Conservation (phyloP, 2,329 filamentous ascomycete genomes). For the Domatiomyces catenatus region DNA sequence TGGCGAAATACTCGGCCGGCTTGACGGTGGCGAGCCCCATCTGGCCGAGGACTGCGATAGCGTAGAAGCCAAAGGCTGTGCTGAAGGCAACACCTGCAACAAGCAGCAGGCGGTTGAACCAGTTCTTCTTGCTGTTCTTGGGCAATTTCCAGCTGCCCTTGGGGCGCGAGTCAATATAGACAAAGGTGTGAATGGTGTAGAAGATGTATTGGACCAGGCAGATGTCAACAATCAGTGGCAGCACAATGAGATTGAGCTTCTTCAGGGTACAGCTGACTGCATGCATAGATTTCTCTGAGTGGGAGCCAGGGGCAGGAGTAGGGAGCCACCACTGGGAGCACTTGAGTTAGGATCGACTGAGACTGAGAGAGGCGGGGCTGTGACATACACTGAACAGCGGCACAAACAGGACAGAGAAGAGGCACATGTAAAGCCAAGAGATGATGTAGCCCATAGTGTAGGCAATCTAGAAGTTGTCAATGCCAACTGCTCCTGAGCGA, state of each 20-base stretch:
- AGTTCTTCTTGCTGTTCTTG: conserved; percentile 15
- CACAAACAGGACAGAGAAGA: conserved; percentile 12
- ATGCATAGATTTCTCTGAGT: not conserved
- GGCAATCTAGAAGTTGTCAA: conserved; percentile 11
- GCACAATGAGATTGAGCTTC: conserved; percentile 14
- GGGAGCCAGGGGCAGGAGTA: conserved; percentile 2
- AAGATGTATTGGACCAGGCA: conserved; percentile 9
- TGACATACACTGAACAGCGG: conserved; percentile 14
- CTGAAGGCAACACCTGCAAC: conserved; percentile 10
- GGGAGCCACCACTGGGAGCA: conserved; percentile 15
- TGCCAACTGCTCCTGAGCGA: not conserved
- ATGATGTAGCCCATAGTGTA: conserved; percentile 15
- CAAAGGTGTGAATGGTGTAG: conserved; percentile 10
- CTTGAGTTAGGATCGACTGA: not conserved
- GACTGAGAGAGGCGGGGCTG: not conserved
- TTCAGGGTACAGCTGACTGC: conserved; percentile 7
- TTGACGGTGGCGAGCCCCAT: conserved; percentile 15
- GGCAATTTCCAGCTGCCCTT: conserved; percentile 5
- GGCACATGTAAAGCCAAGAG: conserved; percentile 15
- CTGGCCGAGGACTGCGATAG: conserved; percentile 11
- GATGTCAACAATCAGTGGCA: conserved; percentile 11
- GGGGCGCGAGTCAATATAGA: conserved; percentile 14
- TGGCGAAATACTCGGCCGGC: conserved; percentile 11
- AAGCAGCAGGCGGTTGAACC: conserved; percentile 13
- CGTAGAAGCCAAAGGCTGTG: conserved; percentile 9